phyloP scores from a whole-genome alignment of 1,284 basidiomycete species.

The Leccinum angustisporum region DNA sequence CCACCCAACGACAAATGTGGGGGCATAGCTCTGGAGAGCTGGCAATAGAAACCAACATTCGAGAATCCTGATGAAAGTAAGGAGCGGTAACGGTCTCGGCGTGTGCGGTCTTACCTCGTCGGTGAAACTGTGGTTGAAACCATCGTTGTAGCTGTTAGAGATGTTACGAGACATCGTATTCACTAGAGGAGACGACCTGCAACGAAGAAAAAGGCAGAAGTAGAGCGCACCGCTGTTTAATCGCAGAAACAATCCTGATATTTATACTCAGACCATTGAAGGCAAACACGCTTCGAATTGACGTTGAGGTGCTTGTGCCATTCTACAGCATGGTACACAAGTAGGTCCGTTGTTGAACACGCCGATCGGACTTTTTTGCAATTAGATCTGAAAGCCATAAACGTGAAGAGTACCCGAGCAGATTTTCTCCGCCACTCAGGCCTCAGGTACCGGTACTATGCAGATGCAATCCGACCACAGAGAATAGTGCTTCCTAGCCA shows the following conservation, averaged over 20 bases:
- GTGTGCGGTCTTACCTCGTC: conserved; percentile 24
- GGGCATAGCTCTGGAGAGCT: conserved; percentile 27
- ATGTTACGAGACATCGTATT: conserved; percentile 23
- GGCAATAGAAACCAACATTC: conserved; percentile 28
- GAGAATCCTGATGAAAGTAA: conserved; percentile 25
- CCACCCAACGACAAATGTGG: conserved; percentile 27
- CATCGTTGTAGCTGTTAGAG: conserved; percentile 16
- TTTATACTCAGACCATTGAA: conserved; percentile 23
- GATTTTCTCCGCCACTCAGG: not conserved
- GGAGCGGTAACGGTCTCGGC: not conserved
- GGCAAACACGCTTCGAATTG: not conserved
- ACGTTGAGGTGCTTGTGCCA: not conserved
- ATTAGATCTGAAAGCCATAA: not conserved
- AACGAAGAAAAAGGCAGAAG: not conserved
- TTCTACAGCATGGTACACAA: conserved; percentile 27
- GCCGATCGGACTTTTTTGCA: not conserved
- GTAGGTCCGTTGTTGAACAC: conserved; percentile 7
- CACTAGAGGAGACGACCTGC: too few species aligned
- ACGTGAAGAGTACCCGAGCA: not conserved
- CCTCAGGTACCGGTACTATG: not conserved
- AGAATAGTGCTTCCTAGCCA: not conserved
- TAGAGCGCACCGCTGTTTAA: conserved; percentile 1
- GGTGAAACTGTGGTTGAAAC: conserved; percentile 33
- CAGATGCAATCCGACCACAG: not conserved
- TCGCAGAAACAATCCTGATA: not conserved